A percentile compares a stretch with the other conserved stretches of the same genome.
Conservation (phyloP, 2,329 filamentous ascomycete species). For the Neurospora crassa region DNA sequence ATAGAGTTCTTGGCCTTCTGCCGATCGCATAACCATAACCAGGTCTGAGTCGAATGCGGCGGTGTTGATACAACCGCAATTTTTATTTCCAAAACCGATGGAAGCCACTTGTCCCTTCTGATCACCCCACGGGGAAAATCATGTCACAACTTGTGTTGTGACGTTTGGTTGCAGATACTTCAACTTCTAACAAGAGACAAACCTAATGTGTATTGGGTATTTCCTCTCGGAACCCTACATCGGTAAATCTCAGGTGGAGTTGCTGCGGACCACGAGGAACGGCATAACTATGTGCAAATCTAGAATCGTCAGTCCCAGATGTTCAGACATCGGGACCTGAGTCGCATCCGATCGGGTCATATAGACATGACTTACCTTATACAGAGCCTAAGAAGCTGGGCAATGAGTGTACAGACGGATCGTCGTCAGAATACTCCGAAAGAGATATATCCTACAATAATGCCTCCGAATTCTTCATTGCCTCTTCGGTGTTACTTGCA, state of each 20-base stretch:
- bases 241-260: neutral
- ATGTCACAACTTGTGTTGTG: neutral
- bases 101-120: neutral
- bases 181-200: neutral
- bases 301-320: no score
- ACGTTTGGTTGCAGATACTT: neutral
- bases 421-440: neutral
- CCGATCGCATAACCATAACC: neutral
- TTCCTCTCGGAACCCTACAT: neutral
- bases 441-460: neutral
- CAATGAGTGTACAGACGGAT: neutral
- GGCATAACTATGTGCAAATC: no score
- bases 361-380: no score
- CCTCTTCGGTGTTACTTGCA: neutral
- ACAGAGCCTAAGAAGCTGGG: neutral
- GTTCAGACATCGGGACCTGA: neutral
- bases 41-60: neutral
- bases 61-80: neutral
- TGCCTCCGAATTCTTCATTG: neutral
- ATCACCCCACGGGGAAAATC: neutral
- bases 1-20: neutral
- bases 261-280: no score
- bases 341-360: neutral
- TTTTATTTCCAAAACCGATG: constrained; percentile 8
- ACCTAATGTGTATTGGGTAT: neutral